These are phyloP conservation scores for Colletotrichum caudatum DNA, from an alignment of 2,329 filamentous ascomycete species.

Conservation along the genomic window DNA sequence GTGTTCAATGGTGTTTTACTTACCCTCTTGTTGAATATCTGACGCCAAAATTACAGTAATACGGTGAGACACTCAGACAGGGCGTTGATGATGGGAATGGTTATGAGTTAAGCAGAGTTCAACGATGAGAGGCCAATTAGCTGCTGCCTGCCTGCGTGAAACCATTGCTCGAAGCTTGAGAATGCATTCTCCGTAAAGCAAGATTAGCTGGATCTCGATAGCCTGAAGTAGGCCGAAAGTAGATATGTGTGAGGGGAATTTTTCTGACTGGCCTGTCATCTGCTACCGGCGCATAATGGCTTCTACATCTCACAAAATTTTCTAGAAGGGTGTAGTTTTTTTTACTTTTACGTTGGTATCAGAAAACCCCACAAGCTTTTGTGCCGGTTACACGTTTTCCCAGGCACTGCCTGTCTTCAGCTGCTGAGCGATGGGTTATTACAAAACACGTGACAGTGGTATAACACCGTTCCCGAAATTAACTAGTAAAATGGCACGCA, in stretches of 20 bases:
- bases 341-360: background rate
- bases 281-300: background rate
- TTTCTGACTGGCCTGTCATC: background rate
- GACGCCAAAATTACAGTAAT: no score
- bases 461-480: no score
- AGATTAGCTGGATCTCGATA: no score
- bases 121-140: background rate
- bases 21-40: background rate
- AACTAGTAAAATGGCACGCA: background rate
- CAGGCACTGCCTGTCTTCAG: background rate
- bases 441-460: background rate
- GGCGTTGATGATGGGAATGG: no score
- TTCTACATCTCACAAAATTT: background rate
- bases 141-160: background rate
- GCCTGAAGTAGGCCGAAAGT: no score
- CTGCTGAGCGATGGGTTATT: background rate
- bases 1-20: background rate
- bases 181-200: background rate
- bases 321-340: background rate
- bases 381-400: background rate
- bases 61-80: background rate
- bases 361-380: no score
- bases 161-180: no score
- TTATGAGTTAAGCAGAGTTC: no score
- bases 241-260: no score